phyloP scores from a whole-genome alignment of 495 filamentous ascomycete species.

The Astrothelium subdiscretum region DNA sequence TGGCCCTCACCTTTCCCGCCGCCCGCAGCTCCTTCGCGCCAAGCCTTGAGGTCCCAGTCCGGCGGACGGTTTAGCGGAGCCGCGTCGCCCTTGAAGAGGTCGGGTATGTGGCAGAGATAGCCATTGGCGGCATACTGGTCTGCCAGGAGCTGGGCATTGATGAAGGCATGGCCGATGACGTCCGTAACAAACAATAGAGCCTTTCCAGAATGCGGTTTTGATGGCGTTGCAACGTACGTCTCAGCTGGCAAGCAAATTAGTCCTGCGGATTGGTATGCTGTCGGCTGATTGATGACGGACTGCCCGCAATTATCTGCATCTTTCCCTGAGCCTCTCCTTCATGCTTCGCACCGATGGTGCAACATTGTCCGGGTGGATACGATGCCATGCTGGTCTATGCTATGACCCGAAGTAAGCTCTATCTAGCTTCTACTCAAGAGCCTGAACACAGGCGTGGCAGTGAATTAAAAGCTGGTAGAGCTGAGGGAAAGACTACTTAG shows the following conservation, averaged over 20 bases:
- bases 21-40: too few relatives aligned
- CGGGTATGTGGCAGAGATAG: constrained; percentile 64
- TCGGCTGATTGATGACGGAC: constrained; percentile 14
- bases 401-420: too few relatives aligned
- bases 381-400: constrained; percentile 26
- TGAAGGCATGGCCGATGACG: constrained; percentile 47
- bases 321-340: constrained; percentile 32
- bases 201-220: constrained; percentile 26
- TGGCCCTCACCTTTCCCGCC: constrained; percentile 35
- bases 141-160: constrained; percentile 68
- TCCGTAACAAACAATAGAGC: constrained; percentile 34
- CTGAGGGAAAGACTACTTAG: too few relatives aligned
- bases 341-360: constrained; percentile 34
- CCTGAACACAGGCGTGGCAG: too few relatives aligned
- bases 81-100: constrained; percentile 65
- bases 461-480: too few relatives aligned
- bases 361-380: constrained; percentile 32
- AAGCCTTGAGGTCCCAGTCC: constrained; percentile 48
- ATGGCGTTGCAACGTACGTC: constrained; percentile 35
- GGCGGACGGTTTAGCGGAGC: constrained; percentile 45
- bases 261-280: background rate
- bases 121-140: constrained; percentile 77
- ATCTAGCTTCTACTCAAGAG: too few relatives aligned
- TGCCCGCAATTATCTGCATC: constrained; percentile 28
- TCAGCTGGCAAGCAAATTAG: constrained; percentile 22